Conservation (phyloP, 768 basidiomycete species). For the Roridomyces roridus region DNA sequence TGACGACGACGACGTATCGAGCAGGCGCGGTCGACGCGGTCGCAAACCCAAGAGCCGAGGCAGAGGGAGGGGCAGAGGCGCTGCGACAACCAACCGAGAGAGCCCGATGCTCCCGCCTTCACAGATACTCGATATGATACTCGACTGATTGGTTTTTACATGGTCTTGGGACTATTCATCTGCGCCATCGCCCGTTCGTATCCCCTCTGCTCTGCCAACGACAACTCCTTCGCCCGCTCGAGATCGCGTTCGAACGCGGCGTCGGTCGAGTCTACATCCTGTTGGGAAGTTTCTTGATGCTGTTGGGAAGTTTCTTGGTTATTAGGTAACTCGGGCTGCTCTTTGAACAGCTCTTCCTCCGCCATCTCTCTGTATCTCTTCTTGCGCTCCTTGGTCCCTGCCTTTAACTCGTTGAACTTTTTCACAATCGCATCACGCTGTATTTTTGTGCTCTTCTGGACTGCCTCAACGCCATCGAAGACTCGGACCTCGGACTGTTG, state of each 20-base stretch:
- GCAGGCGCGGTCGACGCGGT: constrained; percentile 35
- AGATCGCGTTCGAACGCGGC: constrained; percentile 33
- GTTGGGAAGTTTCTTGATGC: constrained; percentile 1
- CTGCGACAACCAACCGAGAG: constrained; percentile 33
- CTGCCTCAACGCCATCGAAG: constrained; percentile 45
- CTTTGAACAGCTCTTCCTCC: constrained; percentile 36
- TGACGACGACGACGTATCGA: constrained; percentile 21
- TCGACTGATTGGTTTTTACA: constrained; percentile 17
- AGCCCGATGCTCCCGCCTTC: constrained; percentile 25
- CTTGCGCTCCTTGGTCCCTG: constrained; percentile 37
- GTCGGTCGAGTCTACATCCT: constrained; percentile 22
- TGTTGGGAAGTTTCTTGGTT: not conserved
- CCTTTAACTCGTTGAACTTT: constrained; percentile 43
- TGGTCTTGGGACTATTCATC: constrained; percentile 3
- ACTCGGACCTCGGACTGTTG: constrained; percentile 43
- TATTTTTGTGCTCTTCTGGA: constrained; percentile 36
- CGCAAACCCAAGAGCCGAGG: constrained; percentile 38
- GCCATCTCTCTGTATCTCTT: constrained; percentile 39
- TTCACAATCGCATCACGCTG: constrained; percentile 40
- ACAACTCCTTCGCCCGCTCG: constrained; percentile 40
- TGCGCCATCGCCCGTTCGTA: constrained; percentile 25
- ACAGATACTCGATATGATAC: constrained; percentile 6
- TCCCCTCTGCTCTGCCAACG: constrained; percentile 38
- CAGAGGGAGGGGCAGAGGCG: constrained; percentile 38
- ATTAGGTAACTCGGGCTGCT: constrained; percentile 2